Conservation (phyloP, 169 alveolate species). For the Eimeria maxima region DNA sequence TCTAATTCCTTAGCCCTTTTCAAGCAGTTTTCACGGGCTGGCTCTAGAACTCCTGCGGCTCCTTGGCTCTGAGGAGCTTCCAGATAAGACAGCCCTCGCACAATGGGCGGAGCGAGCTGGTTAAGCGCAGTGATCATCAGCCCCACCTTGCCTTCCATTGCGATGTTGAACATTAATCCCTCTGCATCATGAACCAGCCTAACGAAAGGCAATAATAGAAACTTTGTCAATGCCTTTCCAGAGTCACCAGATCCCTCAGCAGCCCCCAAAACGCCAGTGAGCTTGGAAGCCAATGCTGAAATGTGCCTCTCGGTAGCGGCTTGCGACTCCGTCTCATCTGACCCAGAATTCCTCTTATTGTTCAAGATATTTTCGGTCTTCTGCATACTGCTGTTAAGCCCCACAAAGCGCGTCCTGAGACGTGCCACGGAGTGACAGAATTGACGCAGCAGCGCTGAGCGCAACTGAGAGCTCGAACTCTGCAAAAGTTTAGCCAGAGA, state of each 20-base stretch:
- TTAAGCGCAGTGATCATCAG: slow-evolving; percentile 5
- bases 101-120: not conserved
- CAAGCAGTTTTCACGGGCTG: not conserved
- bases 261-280: slow-evolving; percentile 25
- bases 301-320: not conserved
- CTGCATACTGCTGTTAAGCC: not conserved
- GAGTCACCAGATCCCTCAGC: not conserved
- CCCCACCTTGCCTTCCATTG: not conserved
- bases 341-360: not conserved
- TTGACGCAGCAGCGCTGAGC: slow-evolving; percentile 20
- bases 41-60: slow-evolving; percentile 11
- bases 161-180: not conserved
- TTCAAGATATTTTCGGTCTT: no score
- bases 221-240: not conserved
- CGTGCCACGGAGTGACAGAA: not conserved
- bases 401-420: not conserved
- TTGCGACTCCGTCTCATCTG: not conserved
- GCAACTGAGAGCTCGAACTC: not conserved
- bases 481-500: not conserved
- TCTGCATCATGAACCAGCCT: not conserved
- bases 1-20: slow-evolving; percentile 5
- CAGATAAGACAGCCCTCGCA: not conserved
- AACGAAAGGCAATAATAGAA: not conserved
- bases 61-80: slow-evolving; percentile 35
- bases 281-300: not conserved